These are phyloP conservation scores for Thymus mandschuricus DNA, from an alignment of 257 asterid species.

Conservation along the genomic window DNA sequence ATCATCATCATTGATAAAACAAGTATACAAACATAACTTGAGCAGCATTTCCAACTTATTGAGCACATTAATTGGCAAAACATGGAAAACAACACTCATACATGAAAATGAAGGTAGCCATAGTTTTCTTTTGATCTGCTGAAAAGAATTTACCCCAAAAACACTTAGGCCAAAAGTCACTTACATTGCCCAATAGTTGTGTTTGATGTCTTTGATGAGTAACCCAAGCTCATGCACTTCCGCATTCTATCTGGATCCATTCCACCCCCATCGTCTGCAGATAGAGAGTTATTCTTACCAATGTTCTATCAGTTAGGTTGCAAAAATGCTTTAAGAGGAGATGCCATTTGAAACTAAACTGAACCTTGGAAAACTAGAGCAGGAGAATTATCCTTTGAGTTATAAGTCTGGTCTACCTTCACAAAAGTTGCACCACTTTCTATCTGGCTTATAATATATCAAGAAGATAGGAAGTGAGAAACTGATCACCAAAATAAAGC, in stretches of 20 bases:
- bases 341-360: conserved; percentile 20
- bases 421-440: conserved; percentile 80
- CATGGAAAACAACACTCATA: conserved; percentile 15
- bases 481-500: conserved; percentile 3
- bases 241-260: conserved; percentile 86
- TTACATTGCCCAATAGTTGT: conserved; percentile 87
- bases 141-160: neutral
- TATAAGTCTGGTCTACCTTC: conserved; percentile 72
- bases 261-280: conserved; percentile 92
- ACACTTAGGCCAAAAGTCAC: conserved; percentile 19
- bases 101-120: conserved; percentile 28
- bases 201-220: conserved; percentile 81
- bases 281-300: neutral
- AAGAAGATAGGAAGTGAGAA: conserved; percentile 12
- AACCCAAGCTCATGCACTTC: conserved; percentile 96
- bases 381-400: conserved; percentile 81
- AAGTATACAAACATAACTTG: conserved; percentile 6
- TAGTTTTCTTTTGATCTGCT: neutral
- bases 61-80: conserved; percentile 4
- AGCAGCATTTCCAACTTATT: conserved; percentile 20
- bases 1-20: conserved; percentile 1
- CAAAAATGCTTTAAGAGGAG: conserved; percentile 29
- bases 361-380: conserved; percentile 86
- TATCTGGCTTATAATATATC: conserved; percentile 47
- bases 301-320: conserved; percentile 24